Evolutionary conservation across 768 basidiomycete genomes (phyloP), one percentile per base, ranked within the genome.

Genomic region (Mycena galericulata): DNA sequence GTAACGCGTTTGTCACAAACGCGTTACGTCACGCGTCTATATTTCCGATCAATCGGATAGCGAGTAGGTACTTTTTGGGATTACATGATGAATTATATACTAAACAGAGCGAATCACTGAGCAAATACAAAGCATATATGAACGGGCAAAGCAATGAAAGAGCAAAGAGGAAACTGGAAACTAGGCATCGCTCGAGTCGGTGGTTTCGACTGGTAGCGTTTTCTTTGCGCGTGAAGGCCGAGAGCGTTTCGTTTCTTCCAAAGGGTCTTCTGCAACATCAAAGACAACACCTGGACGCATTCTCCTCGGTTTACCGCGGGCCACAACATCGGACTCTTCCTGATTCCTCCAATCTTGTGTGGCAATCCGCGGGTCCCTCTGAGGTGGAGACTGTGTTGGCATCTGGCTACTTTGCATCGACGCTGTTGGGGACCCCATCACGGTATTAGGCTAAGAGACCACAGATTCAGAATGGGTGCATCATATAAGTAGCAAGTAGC

Each of bases 381-480:
- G 71, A 17, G 86, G 89, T 5, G 91, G 92, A 14, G 87, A 85
- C 27, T 86, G 85, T 34, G 84, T 72, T 5, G 86, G 84, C 32
- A 82, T 81, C 38, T 86, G 88, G 41, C 86, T 86, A 74, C 92
- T 89, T 68, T 88, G 81, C 73, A 88, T 85, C 2, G 93, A 94
- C 20, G 88, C 87, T 15, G 89, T 91, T 6, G 93, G 93, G 4
- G 91, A 92, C 18, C 91, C 92, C 29, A 94, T 77, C 47, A 92
- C 87, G 29, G 93, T 93, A 72, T 89, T 94, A 18, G 89, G 79
- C 90, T 91, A 40, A 5, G 72, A 14, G 65, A 50, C 34, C 45
- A 41, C 47, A 74, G n/a, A 75, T 57, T 55, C 41, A 53, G 51
- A 61, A 46, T 53, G 62, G 29, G 67, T 26, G 47, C 41, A 43